phyloP scores from a whole-genome alignment of 352 stramenopile genomes.

The Globisporangium solare region DNA sequence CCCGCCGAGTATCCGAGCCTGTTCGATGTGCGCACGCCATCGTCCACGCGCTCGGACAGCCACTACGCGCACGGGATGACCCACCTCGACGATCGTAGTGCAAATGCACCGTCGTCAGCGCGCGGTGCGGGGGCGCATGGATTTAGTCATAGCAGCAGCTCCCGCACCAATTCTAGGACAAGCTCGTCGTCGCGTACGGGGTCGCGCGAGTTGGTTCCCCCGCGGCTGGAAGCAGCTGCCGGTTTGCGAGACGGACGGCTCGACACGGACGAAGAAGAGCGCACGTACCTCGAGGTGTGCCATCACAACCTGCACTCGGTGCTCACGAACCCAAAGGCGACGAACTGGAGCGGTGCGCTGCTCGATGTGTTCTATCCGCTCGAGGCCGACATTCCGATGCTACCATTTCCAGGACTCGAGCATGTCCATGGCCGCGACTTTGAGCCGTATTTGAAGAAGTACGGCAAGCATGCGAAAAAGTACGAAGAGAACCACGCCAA shows the following conservation, averaged over 20 bases:
- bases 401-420: conserved; percentile 61
- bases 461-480: conserved; percentile 51
- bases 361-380: conserved; percentile 75
- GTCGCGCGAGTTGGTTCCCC: conserved; percentile 9
- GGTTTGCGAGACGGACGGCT: conserved; percentile 15
- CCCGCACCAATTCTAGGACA: conserved; percentile 30
- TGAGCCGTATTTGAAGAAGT: conserved; percentile 70
- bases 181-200: conserved; percentile 25
- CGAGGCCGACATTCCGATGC: conserved; percentile 59
- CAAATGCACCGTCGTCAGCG: conserved; percentile 24
- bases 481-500: conserved; percentile 79
- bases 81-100: conserved; percentile 15
- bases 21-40: conserved; percentile 53
- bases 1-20: conserved; percentile 68
- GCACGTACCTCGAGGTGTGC: conserved; percentile 55
- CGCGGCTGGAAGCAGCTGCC: not conserved
- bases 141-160: conserved; percentile 10
- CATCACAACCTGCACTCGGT: conserved; percentile 87
- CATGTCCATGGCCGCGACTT: conserved; percentile 65
- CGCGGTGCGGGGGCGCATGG: conserved; percentile 17
- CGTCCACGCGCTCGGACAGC: conserved; percentile 33
- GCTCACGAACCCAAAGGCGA: conserved; percentile 73
- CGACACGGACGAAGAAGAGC: conserved; percentile 50
- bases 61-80: conserved; percentile 14
- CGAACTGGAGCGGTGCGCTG: conserved; percentile 60